phyloP scores from a whole-genome alignment of 2,329 filamentous ascomycete species.

The Pseudogymnoascus sp. region DNA sequence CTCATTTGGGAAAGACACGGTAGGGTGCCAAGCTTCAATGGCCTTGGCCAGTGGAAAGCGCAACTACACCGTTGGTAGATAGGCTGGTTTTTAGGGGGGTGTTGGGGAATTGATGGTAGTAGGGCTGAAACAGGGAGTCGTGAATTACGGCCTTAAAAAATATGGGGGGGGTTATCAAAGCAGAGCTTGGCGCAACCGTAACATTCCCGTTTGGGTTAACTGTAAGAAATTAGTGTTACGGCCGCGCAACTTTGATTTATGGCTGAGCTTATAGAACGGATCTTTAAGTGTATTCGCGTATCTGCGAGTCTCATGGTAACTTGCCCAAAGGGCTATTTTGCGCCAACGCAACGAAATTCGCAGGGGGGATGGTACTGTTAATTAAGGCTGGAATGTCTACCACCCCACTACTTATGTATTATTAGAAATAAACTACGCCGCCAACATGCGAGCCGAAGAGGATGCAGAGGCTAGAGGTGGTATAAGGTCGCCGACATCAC shows the following conservation, averaged over 20 bases:
- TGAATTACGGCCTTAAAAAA: neutral
- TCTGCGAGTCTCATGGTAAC: neutral
- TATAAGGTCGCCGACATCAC: neutral
- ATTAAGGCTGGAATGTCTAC: neutral
- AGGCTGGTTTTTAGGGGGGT: neutral
- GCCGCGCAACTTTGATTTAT: neutral
- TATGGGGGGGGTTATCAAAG: neutral
- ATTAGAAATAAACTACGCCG: neutral
- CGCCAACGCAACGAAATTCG: neutral
- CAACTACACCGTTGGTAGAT: neutral
- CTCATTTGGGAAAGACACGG: conserved; percentile 1
- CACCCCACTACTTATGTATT: neutral
- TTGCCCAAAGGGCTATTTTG: neutral
- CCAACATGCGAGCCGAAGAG: neutral
- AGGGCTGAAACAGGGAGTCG: neutral
- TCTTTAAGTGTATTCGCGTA: too few relatives aligned
- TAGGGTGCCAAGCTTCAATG: neutral
- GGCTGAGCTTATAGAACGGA: neutral
- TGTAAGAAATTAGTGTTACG: neutral
- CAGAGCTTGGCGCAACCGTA: neutral
- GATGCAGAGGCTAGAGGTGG: neutral
- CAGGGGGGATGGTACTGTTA: neutral
- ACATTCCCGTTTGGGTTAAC: neutral
- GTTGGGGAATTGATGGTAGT: neutral
- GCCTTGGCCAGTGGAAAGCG: neutral